Evolutionary conservation across 2,329 filamentous ascomycete genomes (phyloP).

Genomic region (Pseudonectria buxi): DNA sequence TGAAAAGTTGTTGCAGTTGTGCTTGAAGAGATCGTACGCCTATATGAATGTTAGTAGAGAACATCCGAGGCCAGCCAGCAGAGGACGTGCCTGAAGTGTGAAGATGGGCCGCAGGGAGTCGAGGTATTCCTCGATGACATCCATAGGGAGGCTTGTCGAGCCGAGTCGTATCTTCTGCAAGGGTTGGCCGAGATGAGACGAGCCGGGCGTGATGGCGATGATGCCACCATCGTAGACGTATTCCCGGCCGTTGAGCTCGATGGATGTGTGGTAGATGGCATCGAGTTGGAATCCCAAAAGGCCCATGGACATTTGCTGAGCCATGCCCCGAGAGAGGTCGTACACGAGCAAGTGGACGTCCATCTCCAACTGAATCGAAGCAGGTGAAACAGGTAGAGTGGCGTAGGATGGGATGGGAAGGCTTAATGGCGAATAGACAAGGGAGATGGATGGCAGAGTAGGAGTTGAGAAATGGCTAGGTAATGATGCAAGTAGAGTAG

Average conservation of each 20-base stretch:
- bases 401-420: no score
- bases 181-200: constrained; percentile 79
- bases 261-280: constrained; percentile 90
- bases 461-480: no score
- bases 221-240: constrained; percentile 88
- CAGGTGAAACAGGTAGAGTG: neutral
- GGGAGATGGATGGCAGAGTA: no score
- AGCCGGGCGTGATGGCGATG: constrained; percentile 70
- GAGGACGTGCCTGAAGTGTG: constrained; percentile 57
- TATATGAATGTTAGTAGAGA: constrained; percentile 25
- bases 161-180: constrained; percentile 72
- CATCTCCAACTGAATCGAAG: constrained; percentile 40
- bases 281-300: constrained; percentile 62
- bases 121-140: constrained; percentile 80
- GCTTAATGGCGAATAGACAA: no score
- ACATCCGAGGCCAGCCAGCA: neutral
- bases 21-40: constrained; percentile 81
- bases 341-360: constrained; percentile 73
- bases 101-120: constrained; percentile 78
- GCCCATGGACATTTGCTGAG: constrained; percentile 47
- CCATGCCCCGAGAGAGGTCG: constrained; percentile 62
- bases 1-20: constrained; percentile 98
- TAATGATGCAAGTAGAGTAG: no score
- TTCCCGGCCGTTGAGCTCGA: constrained; percentile 77
- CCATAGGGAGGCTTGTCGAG: constrained; percentile 67